phyloP scores from a whole-genome alignment of 345 rosid species.

The Orychophragmus violaceus region DNA sequence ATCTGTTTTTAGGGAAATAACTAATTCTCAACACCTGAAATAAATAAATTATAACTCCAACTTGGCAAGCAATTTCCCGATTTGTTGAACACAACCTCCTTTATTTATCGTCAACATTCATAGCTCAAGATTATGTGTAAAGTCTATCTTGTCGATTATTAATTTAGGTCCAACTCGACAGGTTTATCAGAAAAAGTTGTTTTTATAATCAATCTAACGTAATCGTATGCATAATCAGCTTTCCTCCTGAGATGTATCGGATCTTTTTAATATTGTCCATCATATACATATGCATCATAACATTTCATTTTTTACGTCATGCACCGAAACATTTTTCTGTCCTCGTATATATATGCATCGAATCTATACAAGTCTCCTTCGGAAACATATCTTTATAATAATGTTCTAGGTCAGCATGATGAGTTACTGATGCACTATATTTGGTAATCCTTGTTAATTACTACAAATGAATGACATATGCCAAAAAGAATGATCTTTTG shows the following conservation, averaged over 20 bases:
- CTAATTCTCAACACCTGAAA: slow-evolving; percentile 4
- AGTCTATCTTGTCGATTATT: slow-evolving; percentile 18
- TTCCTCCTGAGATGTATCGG: neutral
- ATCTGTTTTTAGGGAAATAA: neutral
- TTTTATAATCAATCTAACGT: neutral
- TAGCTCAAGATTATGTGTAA: slow-evolving; percentile 26
- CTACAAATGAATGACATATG: neutral
- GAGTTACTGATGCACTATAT: neutral
- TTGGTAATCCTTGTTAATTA: neutral
- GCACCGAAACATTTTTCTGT: neutral
- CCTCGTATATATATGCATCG: neutral
- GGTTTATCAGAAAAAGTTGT: slow-evolving; percentile 7
- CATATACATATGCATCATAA: neutral
- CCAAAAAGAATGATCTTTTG: neutral
- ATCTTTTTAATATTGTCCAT: neutral
- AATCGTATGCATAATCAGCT: neutral
- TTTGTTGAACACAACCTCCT: neutral
- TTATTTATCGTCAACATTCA: slow-evolving; percentile 1
- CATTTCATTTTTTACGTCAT: neutral
- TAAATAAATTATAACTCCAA: neutral
- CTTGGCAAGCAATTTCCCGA: neutral
- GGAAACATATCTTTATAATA: neutral
- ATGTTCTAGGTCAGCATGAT: neutral
- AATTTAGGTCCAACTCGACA: slow-evolving; percentile 35
- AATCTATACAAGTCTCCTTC: neutral